Base-by-base conservation (phyloP, 2,329 filamentous ascomycete genomes). In the Penicillium sp. region DNA sequence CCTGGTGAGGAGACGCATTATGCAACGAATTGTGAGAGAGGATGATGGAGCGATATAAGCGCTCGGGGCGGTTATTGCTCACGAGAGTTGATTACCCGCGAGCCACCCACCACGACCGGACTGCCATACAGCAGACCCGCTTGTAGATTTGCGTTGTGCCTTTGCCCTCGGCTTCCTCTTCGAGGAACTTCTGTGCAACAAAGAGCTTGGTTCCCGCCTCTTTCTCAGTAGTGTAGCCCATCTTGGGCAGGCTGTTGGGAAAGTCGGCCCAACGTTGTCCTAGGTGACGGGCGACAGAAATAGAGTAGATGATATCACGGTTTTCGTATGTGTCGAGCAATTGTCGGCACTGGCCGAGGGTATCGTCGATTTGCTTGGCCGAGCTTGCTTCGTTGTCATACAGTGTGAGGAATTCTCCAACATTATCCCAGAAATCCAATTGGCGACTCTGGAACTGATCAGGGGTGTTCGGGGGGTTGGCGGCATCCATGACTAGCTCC, bases 301-400 rank as follows among this genome's bases (percentile, higher is more conserved):
- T 87, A 0, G 90, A 94, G 74, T 96, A 96, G 53, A 97, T 83
- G 16, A 96, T 87, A 69, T 97, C 91, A 49, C 92, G 85, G 66
- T 93, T 94, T 74, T 97, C 92, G 23, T 87, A 83, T 44, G 88
- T 88, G 62, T 91, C 88, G 11, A 96, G 80, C 19, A 93, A 79
- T 52, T 81, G 81, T 30, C 90, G 85, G 71, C 91, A 83, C 47
- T 81, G 80, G 4, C 73, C 73, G 29, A 96, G 76, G 1, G 84
- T 82, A 26, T 85, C 81, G 49, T 91, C 87, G 34, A 90, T 83
- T 50, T 81, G 78, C 62, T 80, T 84, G 54, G 74, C 76, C 54
- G 66, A 71, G 55, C 73, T 72, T 6, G 81, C 76, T 44, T 81
- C 77, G 35, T 85, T 81, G 55, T 89, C 84, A 58, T 85, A 82